These are phyloP conservation scores for Coniochaeta pulveracea DNA, from an alignment of 2,329 filamentous ascomycete species.

Conservation along the genomic window DNA sequence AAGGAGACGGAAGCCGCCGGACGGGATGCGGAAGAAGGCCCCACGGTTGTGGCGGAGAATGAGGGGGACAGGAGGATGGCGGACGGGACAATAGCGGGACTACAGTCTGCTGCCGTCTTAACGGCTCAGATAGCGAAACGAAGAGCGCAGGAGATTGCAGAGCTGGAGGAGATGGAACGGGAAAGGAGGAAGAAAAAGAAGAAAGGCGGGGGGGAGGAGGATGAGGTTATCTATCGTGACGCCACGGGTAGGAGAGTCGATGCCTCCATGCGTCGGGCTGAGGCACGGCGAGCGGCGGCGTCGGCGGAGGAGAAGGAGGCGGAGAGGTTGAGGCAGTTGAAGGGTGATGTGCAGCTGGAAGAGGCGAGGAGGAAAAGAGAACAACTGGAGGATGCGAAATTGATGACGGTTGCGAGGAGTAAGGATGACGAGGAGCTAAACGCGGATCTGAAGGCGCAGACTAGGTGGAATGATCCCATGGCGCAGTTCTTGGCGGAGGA, in stretches of 20 bases:
- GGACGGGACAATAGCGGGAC: constrained; percentile 74
- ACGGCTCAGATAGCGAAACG: constrained; percentile 56
- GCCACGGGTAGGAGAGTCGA: constrained; percentile 92
- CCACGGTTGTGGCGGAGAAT: constrained; percentile 30
- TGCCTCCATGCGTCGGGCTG: constrained; percentile 78
- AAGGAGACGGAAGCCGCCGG: constrained; percentile 48
- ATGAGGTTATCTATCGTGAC: constrained; percentile 89
- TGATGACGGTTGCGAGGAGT: constrained; percentile 67
- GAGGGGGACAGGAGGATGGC: constrained; percentile 60
- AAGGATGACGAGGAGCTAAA: constrained; percentile 87
- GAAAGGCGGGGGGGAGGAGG: constrained; percentile 34
- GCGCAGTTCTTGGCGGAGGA: constrained; percentile 59
- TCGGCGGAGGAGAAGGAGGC: constrained; percentile 64
- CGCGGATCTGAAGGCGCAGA: constrained; percentile 60
- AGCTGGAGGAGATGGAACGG: constrained; percentile 17
- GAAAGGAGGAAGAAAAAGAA: constrained; percentile 26
- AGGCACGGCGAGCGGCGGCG: constrained; percentile 53
- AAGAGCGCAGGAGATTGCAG: constrained; percentile 18
- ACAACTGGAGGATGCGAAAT: constrained; percentile 66
- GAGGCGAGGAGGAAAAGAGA: constrained; percentile 54
- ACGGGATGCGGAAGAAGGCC: constrained; percentile 36
- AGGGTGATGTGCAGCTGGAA: constrained; percentile 74
- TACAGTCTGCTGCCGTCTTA: constrained; percentile 76
- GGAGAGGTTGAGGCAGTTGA: constrained; percentile 57
- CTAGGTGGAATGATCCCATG: constrained; percentile 92